Base-by-base conservation (phyloP, 2,329 filamentous ascomycete genomes). In the Neodidymelliopsis sp. region DNA sequence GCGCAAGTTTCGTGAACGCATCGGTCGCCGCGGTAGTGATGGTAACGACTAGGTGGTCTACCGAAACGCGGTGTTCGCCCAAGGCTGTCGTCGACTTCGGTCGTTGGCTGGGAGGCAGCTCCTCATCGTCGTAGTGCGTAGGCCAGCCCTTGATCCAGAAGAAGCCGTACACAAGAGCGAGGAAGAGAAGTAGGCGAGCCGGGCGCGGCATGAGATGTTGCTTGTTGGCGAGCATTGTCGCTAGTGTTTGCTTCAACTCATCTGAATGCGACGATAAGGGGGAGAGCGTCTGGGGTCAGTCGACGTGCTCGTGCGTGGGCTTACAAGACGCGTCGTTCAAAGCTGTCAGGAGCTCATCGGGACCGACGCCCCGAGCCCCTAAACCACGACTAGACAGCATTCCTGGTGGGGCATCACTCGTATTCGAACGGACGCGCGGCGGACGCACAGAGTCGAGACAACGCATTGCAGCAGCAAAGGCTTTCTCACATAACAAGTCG, bases 21-120 rank as follows among this genome's bases (percentile, higher is more conserved):
- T 85, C 79, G 15, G 79, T 81, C 4, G 82, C 81, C 25, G 81
- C 81, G 2, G 82, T 84, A 49, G 79, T 79, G 57, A 85, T 72
- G 13, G 83, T 73, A 4, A 84, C 77, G 31, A 83, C 75, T 23
- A 84, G 56, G 24, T 68, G 53, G 34, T 68, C 62, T 28, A 49
- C 37, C n/a, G 53, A 30, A 41, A 67, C 59, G 20, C 23, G 43
- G 42, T 63, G 47, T 15, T 63, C 64, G 13, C 52, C 58, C 4
- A 53, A 38, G 4, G 55, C 48, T 16, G 45, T 55, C 4, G 52
- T 54, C 19, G 51, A 45, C 40, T 57, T 53, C 10, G 55, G 56
- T 15, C 55, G 60, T 39, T 49, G 46, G 53, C 28, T 57, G 4
- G 59, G 54, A 4, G 65, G 65, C 11, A 69, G 52, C 34, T 68